Base-by-base conservation (phyloP, 805 yeast species). In the Yarrowia keelungensis region DNA sequence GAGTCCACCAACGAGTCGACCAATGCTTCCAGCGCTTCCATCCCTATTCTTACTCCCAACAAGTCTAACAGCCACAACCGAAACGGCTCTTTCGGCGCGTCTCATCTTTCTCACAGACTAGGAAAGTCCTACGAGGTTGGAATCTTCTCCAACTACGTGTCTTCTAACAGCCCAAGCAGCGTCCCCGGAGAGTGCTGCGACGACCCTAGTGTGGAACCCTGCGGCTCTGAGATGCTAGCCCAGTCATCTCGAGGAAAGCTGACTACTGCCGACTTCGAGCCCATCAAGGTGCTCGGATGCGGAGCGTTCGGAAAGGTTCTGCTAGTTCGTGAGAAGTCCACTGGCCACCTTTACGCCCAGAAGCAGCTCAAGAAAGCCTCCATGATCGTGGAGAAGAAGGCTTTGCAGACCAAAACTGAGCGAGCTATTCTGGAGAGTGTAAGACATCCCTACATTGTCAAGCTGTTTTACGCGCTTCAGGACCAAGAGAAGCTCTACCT, bases 281-380 rank as follows among this genome's bases (percentile, higher is more conserved):
- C 90, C 2, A 77, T 92, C 8, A 89, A 86, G 72, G 95, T 91
- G 0, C 80, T 92, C 7, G 97, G 97, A 0, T 85, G 87, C 65
- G 97, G 97, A 3, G 92, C 97, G 1, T 92, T 90, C 73, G 97
- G 97, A 3, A 91, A 90, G 75, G 97, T 92, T 2, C 79, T 90
- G 9, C 79, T 92, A 26, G 97, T 92, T 0, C 85, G 86, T 62
- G 92, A 92, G 75, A 81, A 77, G 66, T 71, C 79, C 26, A 85
- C 90, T 0, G 88, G 88, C 0, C 84, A 84, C 72, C 78, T 92
- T 11, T 92, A 85, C 78, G 97, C 97, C 0, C 95, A 91, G 81
- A 92, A 92, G 75, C 97, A 92, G 73, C 79, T 92, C 71, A 86
- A 87, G 73, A 92, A 92, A 76, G 97, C 97, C 0, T 85, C 91